These are phyloP conservation scores for Epichloe aotearoae DNA, from an alignment of 2,329 filamentous ascomycete genomes.

Conservation along the genomic window DNA sequence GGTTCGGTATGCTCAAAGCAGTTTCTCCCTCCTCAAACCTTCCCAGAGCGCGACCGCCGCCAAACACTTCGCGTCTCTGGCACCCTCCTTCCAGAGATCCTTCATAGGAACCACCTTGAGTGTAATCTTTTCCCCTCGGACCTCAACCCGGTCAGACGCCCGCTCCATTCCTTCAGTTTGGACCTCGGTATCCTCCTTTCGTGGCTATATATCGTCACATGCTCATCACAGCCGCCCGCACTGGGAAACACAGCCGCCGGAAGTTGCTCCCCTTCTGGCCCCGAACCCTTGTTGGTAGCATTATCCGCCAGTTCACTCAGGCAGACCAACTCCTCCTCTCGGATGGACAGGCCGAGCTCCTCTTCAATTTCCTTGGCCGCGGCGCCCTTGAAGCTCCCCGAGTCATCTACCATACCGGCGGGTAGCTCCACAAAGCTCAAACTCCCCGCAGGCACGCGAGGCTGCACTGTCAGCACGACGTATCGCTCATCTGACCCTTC, in stretches of 20 bases:
- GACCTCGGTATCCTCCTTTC: conserved; percentile 37
- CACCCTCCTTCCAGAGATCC: conserved; percentile 44
- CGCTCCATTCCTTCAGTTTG: conserved; percentile 41
- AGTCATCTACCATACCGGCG: conserved; percentile 43
- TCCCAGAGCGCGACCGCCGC: conserved; percentile 46
- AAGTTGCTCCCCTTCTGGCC: conserved; percentile 19
- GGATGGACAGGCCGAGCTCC: conserved; percentile 43
- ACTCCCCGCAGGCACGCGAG: conserved; percentile 41
- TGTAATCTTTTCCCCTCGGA: conserved; percentile 47
- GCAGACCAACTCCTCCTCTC: conserved; percentile 30
- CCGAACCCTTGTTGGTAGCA: conserved; percentile 11
- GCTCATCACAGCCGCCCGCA: conserved; percentile 47
- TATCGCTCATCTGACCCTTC: conserved; percentile 33
- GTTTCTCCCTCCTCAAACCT: conserved; percentile 35
- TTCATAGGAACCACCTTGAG: conserved; percentile 43
- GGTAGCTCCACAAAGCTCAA: conserved; percentile 43
- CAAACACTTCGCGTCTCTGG: conserved; percentile 46
- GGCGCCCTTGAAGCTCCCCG: conserved; percentile 39
- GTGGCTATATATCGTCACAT: conserved; percentile 43
- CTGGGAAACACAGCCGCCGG: conserved; percentile 42
- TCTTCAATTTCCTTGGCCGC: conserved; percentile 49
- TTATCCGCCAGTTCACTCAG: conserved; percentile 36
- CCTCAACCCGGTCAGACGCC: conserved; percentile 43
- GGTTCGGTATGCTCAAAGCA: conserved; percentile 14
- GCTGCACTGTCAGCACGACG: conserved; percentile 46